Percentiles rank a stretch among this genome's conserved stretches.
Evolutionary conservation across 805 yeast species (phyloP).

Genomic region (Lipomyces yamanashiensis): DNA sequence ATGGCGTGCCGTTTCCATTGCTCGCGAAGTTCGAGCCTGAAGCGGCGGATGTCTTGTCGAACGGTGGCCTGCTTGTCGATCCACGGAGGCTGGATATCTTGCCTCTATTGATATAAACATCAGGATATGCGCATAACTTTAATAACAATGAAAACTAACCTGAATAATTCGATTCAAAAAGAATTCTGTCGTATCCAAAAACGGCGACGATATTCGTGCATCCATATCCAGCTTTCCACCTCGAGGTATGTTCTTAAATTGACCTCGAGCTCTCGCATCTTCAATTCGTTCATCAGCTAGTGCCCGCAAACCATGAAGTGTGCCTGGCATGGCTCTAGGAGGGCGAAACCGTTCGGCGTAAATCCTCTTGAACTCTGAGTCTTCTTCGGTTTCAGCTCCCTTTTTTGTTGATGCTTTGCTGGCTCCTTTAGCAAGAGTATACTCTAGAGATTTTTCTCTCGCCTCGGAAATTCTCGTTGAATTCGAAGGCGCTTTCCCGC

Average conservation of each 20-base stretch:
- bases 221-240: slow-evolving; percentile 61
- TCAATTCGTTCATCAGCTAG: slow-evolving; percentile 78
- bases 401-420: not conserved
- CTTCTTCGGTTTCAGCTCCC: slow-evolving; percentile 49
- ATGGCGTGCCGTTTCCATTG: slow-evolving; percentile 37
- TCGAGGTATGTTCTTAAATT: slow-evolving; percentile 63
- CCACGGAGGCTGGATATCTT: slow-evolving; percentile 89
- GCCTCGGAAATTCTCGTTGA: slow-evolving; percentile 59
- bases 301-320: slow-evolving; percentile 50
- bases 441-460: slow-evolving; percentile 68
- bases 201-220: slow-evolving; percentile 54
- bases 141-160: slow-evolving; percentile 12
- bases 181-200: slow-evolving; percentile 70
- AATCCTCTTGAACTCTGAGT: slow-evolving; percentile 56
- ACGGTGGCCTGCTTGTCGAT: slow-evolving; percentile 74
- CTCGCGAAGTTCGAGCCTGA: slow-evolving; percentile 49
- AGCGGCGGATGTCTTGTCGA: slow-evolving; percentile 52
- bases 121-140: not conserved
- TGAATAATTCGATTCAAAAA: slow-evolving; percentile 77
- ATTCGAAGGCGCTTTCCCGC: slow-evolving; percentile 32
- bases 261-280: slow-evolving; percentile 73
- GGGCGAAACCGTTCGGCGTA: slow-evolving; percentile 69
- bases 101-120: slow-evolving; percentile 48
- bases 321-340: slow-evolving; percentile 50
- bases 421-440: slow-evolving; percentile 53